These are phyloP conservation scores for Chrysopogon serrulatus DNA, from an alignment of 176 grass and related monocot genomes.

Conservation along the genomic window DNA sequence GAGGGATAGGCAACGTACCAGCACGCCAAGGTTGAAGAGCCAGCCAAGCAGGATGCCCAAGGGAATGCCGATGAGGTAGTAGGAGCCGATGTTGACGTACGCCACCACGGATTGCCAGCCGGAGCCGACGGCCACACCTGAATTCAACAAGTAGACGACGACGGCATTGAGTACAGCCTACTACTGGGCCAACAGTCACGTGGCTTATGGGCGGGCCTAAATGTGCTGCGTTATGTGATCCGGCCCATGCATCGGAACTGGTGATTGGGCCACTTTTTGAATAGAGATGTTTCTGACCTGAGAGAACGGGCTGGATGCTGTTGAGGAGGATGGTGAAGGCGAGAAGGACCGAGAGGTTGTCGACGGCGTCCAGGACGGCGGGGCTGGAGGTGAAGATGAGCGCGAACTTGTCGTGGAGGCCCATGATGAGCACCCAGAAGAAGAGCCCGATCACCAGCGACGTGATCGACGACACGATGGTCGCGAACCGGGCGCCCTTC, in stretches of 20 bases:
- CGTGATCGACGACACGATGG: conserved; percentile 56
- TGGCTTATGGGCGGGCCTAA: neutral
- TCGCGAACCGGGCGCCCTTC: conserved; percentile 73
- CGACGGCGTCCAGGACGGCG: conserved; percentile 67
- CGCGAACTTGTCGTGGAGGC: conserved; percentile 71
- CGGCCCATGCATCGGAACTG: neutral
- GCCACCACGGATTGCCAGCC: conserved; percentile 88
- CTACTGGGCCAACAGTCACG: neutral
- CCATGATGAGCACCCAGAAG: conserved; percentile 76
- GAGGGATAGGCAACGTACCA: conserved; percentile 37
- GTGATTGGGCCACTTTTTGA: neutral
- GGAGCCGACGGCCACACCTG: conserved; percentile 89
- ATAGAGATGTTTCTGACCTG: too few species aligned
- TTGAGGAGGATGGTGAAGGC: conserved; percentile 91
- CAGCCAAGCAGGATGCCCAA: conserved; percentile 74
- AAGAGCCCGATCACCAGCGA: conserved; percentile 83
- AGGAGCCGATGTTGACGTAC: conserved; percentile 85
- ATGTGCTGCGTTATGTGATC: neutral
- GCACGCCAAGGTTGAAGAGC: conserved; percentile 73
- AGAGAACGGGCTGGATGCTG: conserved; percentile 87
- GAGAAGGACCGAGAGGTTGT: conserved; percentile 57
- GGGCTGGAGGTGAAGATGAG: conserved; percentile 79
- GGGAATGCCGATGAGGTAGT: conserved; percentile 84
- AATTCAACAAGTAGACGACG: neutral
- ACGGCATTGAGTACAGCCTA: neutral